A percentile compares a stretch with the other conserved stretches of the same genome.
phyloP scores from a whole-genome alignment of 2,329 filamentous ascomycete species.

The Pestalotiopsis fici region DNA sequence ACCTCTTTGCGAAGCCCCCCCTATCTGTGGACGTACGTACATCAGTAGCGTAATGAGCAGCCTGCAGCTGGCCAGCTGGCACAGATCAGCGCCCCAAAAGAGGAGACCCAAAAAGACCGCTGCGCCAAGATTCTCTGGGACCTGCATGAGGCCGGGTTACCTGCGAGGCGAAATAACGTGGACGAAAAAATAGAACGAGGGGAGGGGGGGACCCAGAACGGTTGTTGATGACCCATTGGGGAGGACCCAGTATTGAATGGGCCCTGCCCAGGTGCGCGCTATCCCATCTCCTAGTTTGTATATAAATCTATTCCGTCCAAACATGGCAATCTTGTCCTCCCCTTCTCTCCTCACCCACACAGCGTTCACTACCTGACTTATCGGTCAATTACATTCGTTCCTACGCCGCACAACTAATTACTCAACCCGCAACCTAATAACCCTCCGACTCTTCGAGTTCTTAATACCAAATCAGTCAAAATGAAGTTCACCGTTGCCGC shows the following conservation, averaged over 20 bases:
- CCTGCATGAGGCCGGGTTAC: constrained; percentile 17
- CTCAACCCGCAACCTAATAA: constrained; percentile 18
- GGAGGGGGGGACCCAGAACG: not conserved
- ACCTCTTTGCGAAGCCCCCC: not conserved
- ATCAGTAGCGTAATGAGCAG: not conserved
- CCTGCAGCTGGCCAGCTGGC: not conserved
- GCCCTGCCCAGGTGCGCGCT: not conserved
- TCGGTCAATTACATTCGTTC: constrained; percentile 63
- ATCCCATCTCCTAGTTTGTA: constrained; percentile 33
- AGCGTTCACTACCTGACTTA: constrained; percentile 52
- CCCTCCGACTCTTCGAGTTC: constrained; percentile 25
- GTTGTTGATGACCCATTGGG: not conserved
- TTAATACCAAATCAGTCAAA: constrained; percentile 55
- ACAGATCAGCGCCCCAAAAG: not conserved
- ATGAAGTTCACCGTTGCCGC: constrained; percentile 64
- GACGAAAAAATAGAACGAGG: constrained; percentile 10
- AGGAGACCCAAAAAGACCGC: not conserved
- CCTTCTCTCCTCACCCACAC: constrained; percentile 50
- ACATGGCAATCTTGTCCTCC: constrained; percentile 34
- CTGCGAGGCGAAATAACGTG: constrained; percentile 26
- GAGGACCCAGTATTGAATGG: constrained; percentile 10
- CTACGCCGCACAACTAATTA: constrained; percentile 15
- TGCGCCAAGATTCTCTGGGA: not conserved
- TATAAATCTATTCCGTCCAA: constrained; percentile 46
- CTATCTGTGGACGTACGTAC: not conserved